These are phyloP conservation scores for Sporobolomyces phaffii DNA, from an alignment of 768 basidiomycete genomes.

Conservation along the genomic window DNA sequence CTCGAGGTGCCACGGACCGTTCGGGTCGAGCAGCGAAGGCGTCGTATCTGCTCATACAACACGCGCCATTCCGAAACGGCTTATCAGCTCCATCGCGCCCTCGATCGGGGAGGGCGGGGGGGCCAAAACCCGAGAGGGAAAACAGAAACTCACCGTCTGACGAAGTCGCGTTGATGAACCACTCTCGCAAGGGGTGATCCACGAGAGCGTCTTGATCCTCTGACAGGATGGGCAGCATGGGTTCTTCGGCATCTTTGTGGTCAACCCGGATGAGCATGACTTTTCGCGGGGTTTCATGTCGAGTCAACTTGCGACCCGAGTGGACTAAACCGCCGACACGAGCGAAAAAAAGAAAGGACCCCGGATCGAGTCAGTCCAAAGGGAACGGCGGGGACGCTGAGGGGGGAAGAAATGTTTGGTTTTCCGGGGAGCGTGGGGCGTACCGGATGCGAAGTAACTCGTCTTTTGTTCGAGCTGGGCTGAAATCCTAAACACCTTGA, in stretches of 20 bases:
- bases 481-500: slow-evolving; percentile 68
- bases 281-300: slow-evolving; percentile 61
- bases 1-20: slow-evolving; percentile 79
- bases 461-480: slow-evolving; percentile 72
- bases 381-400: too few relatives aligned
- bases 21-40: slow-evolving; percentile 48
- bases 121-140: not conserved
- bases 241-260: slow-evolving; percentile 55
- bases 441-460: slow-evolving; percentile 30
- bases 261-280: slow-evolving; percentile 62
- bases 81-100: too few relatives aligned
- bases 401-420: too few relatives aligned
- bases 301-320: slow-evolving; percentile 55
- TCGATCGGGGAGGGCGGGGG: too few relatives aligned
- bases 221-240: slow-evolving; percentile 71
- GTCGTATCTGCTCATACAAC: slow-evolving; percentile 46
- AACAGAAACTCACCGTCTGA: slow-evolving; percentile 53
- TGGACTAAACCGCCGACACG: not conserved
- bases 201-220: slow-evolving; percentile 58
- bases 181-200: slow-evolving; percentile 60
- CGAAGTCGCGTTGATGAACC: slow-evolving; percentile 49
- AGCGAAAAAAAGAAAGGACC: not conserved
- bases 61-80: too few relatives aligned
- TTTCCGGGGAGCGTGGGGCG: not conserved
- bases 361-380: not conserved